These are phyloP conservation scores for Rhododendron ovatum DNA, from an alignment of 148 eudicot species.

Conservation along the genomic window DNA sequence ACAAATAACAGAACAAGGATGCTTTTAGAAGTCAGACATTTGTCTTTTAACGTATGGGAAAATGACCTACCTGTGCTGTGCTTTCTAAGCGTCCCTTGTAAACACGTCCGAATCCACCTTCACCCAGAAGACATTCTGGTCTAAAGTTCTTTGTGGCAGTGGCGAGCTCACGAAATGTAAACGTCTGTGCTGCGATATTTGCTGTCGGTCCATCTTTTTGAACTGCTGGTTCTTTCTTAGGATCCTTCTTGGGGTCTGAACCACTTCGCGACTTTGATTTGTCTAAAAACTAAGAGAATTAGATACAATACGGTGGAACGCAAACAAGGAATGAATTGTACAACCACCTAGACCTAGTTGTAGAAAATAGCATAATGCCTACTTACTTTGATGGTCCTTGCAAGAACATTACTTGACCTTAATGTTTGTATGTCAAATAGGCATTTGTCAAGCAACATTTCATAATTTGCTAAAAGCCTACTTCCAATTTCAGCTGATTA, in stretches of 20 bases:
- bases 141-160: conserved; percentile 80
- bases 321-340: background rate
- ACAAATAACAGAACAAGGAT: background rate
- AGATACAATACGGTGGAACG: background rate
- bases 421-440: background rate
- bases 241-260: conserved; percentile 29
- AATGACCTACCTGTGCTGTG: conserved; percentile 66
- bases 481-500: background rate
- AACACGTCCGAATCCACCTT: conserved; percentile 94
- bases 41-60: background rate
- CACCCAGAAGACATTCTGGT: conserved; percentile 75
- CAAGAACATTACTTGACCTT: background rate
- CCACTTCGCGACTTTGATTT: conserved; percentile 62
- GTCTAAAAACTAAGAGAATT: conserved; percentile 31
- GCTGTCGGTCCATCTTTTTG: conserved; percentile 67
- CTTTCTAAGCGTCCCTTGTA: conserved; percentile 77
- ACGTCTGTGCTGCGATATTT: conserved; percentile 88
- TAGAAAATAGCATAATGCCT: background rate
- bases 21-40: background rate
- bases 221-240: conserved; percentile 60
- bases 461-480: background rate
- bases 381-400: background rate
- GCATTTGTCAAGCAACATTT: background rate
- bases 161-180: conserved; percentile 89
- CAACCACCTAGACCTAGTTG: background rate